Evolutionary conservation across 768 basidiomycete species (phyloP), one percentile per base, ranked within the genome.

Genomic region (Amanita exitialis): DNA sequence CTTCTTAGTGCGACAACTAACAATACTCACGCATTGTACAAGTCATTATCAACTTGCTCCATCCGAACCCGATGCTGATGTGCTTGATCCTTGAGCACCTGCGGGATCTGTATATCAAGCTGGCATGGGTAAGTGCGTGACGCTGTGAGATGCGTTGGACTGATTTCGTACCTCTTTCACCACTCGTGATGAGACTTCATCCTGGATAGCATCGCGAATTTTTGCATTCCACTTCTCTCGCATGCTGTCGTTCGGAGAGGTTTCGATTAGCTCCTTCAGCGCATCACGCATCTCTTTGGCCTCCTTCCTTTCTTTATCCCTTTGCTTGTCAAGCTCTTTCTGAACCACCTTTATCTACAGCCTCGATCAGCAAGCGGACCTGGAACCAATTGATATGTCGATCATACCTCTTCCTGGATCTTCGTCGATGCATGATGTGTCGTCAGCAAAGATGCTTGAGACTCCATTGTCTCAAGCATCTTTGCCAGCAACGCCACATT

Each of bases 361-460:
- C 43, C 48, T 6, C 16, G 18, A n/a, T 49, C 37, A 49, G 47
- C 21, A 16, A 32, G 13, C 12, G 10, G 32, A 27, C 13, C 25
- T 30, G 8, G n/a, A 41, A 49, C 9, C 15, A 27, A 28, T 51
- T 36, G 54, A 53, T 51, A 57, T n/a, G n/a, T 48, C 15, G 6
- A 15, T 58, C 68, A 38, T 42, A 76, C 78, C 62, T 78, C 69
- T 35, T 72, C 65, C 4, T 65, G 56, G 1, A 70, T 66, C 52
- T 75, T 73, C 35, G 75, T 65, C 16, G 74, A 72, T 4, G 73
- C 68, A 15, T 70, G 69, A 27, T 78, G 56, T 7, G 66, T 62
- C 1, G 72, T 68, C 42, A 80, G 63, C 35, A 64, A 67, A 41
- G 68, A 66, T 0, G 72, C 71, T 53, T 80, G 77, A n/a, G 62